A percentile compares a stretch with the other conserved stretches of the same genome.
phyloP scores from a whole-genome alignment of 139 green algal species.

The Coelastrella sp. region DNA sequence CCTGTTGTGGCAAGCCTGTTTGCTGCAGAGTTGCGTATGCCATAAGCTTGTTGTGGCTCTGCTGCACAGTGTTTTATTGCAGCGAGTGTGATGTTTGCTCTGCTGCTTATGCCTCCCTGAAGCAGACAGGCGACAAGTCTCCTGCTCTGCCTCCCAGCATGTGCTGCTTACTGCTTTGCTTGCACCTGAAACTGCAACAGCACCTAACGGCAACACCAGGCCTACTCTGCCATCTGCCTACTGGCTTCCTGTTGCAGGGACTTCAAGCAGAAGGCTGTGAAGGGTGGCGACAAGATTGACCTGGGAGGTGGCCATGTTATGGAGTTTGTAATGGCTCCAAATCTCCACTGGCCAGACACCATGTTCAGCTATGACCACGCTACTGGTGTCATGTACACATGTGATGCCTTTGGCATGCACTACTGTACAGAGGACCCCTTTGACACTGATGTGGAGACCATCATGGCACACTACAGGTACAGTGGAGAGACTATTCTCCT shows the following conservation, averaged over 20 bases:
- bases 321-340: constrained; percentile 98
- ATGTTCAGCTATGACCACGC: constrained; percentile 95
- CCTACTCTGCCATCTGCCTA: not conserved
- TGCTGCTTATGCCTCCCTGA: too few species aligned
- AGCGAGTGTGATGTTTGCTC: too few species aligned
- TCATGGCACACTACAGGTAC: constrained; percentile 74
- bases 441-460: constrained; percentile 71
- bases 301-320: constrained; percentile 90
- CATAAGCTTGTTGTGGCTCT: too few species aligned
- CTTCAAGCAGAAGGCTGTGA: constrained; percentile 70
- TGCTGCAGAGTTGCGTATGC: too few species aligned
- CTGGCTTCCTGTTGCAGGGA: constrained; percentile 19
- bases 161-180: not conserved
- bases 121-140: too few species aligned
- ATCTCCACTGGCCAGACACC: constrained; percentile 98
- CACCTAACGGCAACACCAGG: not conserved
- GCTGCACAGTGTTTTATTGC: too few species aligned
- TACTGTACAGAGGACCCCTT: constrained; percentile 92
- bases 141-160: too few species aligned
- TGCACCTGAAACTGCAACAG: not conserved
- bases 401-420: constrained; percentile 97
- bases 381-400: constrained; percentile 96
- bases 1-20: too few species aligned
- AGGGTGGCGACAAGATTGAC: constrained; percentile 93
- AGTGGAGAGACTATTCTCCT: not conserved